phyloP scores from a whole-genome alignment of 2,329 filamentous ascomycete genomes.

The Drechslerella coelobrocha region DNA sequence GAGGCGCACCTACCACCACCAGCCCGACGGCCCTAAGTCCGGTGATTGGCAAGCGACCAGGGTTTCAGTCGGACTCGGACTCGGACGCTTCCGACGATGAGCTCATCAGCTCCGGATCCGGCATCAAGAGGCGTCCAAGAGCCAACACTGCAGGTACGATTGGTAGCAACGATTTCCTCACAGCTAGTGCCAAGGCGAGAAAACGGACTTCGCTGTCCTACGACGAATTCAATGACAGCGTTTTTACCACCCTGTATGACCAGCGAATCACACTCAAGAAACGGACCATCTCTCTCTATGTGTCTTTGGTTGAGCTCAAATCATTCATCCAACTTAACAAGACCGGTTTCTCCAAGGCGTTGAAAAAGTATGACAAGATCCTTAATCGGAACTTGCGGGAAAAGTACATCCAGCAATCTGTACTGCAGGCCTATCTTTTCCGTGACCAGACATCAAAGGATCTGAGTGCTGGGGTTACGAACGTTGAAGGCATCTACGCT shows the following conservation, averaged over 20 bases:
- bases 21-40: conserved; percentile 30
- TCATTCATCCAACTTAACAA: conserved; percentile 95
- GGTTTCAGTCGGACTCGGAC: conserved; percentile 43
- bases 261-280: conserved; percentile 88
- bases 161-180: conserved; percentile 41
- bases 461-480: conserved; percentile 73
- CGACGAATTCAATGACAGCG: conserved; percentile 80
- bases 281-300: conserved; percentile 83
- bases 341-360: conserved; percentile 92
- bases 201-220: conserved; percentile 61
- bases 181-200: conserved; percentile 12
- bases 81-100: conserved; percentile 47
- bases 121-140: conserved; percentile 28
- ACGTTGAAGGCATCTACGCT: conserved; percentile 81
- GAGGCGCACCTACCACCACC: conserved; percentile 1
- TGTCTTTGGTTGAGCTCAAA: conserved; percentile 91
- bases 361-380: conserved; percentile 99
- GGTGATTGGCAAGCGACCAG: conserved; percentile 16
- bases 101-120: conserved; percentile 28
- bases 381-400: conserved; percentile 80
- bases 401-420: conserved; percentile 74
- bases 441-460: conserved; percentile 72
- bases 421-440: conserved; percentile 84
- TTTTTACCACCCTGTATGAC: conserved; percentile 71
- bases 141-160: conserved; percentile 19